Conservation (phyloP, 768 basidiomycete species). For the Leucocoprinus birnbaumii region DNA sequence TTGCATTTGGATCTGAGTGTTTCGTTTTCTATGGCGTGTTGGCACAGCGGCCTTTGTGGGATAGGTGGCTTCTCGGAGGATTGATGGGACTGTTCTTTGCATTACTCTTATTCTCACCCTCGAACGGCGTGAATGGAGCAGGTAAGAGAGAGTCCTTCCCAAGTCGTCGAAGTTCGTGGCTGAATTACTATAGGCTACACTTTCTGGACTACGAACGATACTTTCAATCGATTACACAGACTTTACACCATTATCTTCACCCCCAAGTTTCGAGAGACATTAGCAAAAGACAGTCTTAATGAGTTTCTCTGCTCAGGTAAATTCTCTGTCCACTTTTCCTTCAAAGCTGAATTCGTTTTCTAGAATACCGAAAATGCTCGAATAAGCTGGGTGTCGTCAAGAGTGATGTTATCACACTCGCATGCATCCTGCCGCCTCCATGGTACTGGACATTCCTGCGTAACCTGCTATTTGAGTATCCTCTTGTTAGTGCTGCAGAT, state of each 20-base stretch:
- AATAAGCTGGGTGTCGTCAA: conserved; percentile 26
- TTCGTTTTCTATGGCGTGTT: conserved; percentile 20
- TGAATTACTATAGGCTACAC: conserved; percentile 28
- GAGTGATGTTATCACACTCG: conserved; percentile 25
- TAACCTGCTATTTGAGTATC: conserved; percentile 26
- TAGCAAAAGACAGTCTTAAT: conserved; percentile 34
- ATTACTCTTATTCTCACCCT: conserved; percentile 29
- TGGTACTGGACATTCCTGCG: conserved; percentile 36
- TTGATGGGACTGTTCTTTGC: conserved; percentile 13
- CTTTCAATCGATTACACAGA: conserved; percentile 34
- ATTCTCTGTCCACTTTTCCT: not conserved
- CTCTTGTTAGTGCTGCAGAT: conserved; percentile 26
- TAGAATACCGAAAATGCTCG: conserved; percentile 35
- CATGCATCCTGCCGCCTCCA: conserved; percentile 26
- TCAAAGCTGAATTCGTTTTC: not conserved
- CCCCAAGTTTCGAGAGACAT: conserved; percentile 26
- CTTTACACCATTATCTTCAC: conserved; percentile 39
- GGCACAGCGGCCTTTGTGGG: conserved; percentile 12
- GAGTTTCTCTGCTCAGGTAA: conserved; percentile 28
- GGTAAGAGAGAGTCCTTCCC: conserved; percentile 20
- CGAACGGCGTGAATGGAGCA: conserved; percentile 30
- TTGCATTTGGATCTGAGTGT: conserved; percentile 25
- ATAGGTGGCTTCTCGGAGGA: conserved; percentile 16
- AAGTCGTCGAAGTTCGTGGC: not conserved
- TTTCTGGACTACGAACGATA: conserved; percentile 32